phyloP scores from a whole-genome alignment of 352 stramenopile genomes.

The Phytophthora kernoviae region DNA sequence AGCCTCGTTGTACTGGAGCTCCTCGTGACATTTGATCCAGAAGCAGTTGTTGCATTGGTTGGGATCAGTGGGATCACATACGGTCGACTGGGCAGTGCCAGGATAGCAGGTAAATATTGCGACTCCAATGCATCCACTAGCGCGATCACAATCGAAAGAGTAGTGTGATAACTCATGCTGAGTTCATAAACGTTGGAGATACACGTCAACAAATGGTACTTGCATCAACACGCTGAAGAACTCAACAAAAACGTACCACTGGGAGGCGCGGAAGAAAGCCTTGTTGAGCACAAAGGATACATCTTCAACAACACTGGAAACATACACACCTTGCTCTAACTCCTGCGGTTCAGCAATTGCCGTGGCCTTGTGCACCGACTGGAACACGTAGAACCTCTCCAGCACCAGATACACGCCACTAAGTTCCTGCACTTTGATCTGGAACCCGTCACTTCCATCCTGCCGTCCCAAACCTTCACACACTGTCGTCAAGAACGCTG shows the following conservation, averaged over 20 bases:
- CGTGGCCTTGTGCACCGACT: slow-evolving; percentile 85
- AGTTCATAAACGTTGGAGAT: slow-evolving; percentile 5
- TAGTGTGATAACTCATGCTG: slow-evolving; percentile 84
- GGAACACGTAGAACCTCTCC: slow-evolving; percentile 86
- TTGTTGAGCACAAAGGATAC: slow-evolving; percentile 88
- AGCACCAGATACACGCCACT: slow-evolving; percentile 82
- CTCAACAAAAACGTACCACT: slow-evolving; percentile 57
- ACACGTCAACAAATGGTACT: slow-evolving; percentile 13
- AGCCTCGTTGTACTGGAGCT: not conserved
- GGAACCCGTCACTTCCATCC: slow-evolving; percentile 38
- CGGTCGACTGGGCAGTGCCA: slow-evolving; percentile 62
- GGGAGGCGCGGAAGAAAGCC: slow-evolving; percentile 71
- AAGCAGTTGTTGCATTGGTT: slow-evolving; percentile 12
- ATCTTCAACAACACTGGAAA: slow-evolving; percentile 85
- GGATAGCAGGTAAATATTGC: slow-evolving; percentile 77
- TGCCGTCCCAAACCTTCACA: slow-evolving; percentile 53
- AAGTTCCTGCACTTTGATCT: slow-evolving; percentile 73
- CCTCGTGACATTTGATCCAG: not conserved
- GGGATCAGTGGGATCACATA: slow-evolving; percentile 60
- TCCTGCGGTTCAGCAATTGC: slow-evolving; percentile 81
- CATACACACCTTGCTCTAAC: slow-evolving; percentile 67
- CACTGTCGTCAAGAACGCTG: slow-evolving; percentile 53
- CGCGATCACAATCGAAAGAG: slow-evolving; percentile 80
- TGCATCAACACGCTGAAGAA: not conserved
- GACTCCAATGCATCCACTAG: slow-evolving; percentile 85